Conservation (phyloP, 306 rosid species). For the Quercus dentata region DNA sequence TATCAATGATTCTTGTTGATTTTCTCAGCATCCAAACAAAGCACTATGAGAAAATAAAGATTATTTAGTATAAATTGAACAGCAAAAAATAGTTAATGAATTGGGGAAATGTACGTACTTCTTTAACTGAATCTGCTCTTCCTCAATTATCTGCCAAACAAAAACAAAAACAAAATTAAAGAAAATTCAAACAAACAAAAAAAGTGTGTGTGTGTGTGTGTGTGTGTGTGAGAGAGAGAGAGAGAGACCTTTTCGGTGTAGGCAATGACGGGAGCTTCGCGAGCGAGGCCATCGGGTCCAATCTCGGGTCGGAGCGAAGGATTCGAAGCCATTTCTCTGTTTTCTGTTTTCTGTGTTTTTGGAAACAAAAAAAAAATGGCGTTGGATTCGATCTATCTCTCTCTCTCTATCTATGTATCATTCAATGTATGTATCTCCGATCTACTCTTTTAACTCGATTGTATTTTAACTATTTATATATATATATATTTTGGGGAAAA, state of each 20-base stretch:
- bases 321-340: conserved; percentile 54
- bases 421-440: too few species aligned
- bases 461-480: neutral
- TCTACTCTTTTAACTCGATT: neutral
- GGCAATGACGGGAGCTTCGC: conserved; percentile 70
- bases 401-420: too few species aligned
- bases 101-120: conserved; percentile 46
- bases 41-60: neutral
- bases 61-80: neutral
- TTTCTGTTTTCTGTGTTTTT: neutral
- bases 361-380: neutral
- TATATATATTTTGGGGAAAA: neutral
- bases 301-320: conserved; percentile 68
- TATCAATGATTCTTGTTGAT: neutral
- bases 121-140: conserved; percentile 68
- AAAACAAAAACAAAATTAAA: neutral
- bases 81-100: neutral
- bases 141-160: conserved; percentile 69
- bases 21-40: conserved; percentile 1
- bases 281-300: conserved; percentile 88
- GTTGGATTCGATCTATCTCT: too few species aligned
- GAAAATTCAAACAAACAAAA: neutral
- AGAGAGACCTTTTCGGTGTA: conserved; percentile 79
- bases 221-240: neutral
- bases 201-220: too few species aligned